Evolutionary conservation across 257 asterid genomes (phyloP).

Genomic region (Solanum commersonii): DNA sequence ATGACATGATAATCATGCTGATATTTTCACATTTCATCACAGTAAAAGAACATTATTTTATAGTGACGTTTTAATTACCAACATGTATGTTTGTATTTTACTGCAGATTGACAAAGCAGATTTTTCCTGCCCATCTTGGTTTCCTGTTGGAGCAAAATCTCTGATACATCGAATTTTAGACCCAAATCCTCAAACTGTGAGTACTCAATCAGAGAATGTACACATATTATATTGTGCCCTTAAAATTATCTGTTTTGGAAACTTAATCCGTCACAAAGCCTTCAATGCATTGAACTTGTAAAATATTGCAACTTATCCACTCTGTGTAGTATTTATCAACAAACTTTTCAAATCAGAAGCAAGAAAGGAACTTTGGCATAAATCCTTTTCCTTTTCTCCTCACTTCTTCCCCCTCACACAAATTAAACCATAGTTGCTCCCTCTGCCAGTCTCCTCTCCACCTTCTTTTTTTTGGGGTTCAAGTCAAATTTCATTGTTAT

Average conservation of each 20-base stretch:
- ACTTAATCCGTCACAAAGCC: neutral
- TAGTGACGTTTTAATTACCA: neutral
- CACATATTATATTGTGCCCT: neutral
- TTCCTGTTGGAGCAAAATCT: constrained; percentile 91
- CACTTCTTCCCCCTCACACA: neutral
- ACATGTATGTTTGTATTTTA: constrained; percentile 1
- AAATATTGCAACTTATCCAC: neutral
- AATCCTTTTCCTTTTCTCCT: neutral
- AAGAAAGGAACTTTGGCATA: neutral
- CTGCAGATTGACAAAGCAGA: constrained; percentile 88
- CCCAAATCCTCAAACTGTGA: constrained; percentile 78
- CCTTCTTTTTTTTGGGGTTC: neutral
- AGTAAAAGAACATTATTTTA: neutral
- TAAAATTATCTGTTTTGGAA: neutral
- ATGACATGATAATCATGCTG: neutral
- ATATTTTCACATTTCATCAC: neutral
- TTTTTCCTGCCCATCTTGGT: constrained; percentile 89
- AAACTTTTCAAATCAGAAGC: neutral
- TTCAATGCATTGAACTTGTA: neutral
- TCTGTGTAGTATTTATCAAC: neutral
- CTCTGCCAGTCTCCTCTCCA: neutral
- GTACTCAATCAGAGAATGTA: constrained; percentile 6
- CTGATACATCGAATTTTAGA: constrained; percentile 74
- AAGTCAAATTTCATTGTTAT: neutral
- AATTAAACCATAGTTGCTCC: neutral